Evolutionary conservation across 1,284 basidiomycete genomes (phyloP).

Genomic region (Puccinia horiana): DNA sequence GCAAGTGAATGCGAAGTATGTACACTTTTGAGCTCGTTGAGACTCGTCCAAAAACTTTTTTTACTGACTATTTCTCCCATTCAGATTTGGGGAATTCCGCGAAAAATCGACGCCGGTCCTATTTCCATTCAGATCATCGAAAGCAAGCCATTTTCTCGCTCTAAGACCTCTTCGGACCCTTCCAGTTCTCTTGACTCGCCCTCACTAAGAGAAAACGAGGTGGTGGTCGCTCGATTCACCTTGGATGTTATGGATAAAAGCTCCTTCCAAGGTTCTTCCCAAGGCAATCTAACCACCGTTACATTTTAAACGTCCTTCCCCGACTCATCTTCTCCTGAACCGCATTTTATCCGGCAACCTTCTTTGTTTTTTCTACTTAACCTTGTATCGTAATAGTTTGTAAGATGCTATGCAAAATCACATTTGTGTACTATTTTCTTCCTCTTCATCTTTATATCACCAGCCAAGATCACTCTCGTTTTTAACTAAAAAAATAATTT

Average conservation of each 20-base stretch:
- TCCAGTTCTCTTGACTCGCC: neutral
- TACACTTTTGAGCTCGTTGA: neutral
- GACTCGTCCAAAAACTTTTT: neutral
- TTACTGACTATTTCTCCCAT: neutral
- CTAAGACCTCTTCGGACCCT: neutral
- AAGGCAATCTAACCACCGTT: conserved; percentile 38
- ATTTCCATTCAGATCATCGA: conserved; percentile 47
- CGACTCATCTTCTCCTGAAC: neutral
- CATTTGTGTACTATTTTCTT: neutral
- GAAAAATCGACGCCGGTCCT: conserved; percentile 34
- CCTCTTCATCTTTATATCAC: neutral
- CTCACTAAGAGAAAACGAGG: conserved; percentile 23
- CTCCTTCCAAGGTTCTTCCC: neutral
- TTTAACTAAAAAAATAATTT: neutral
- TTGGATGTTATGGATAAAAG: conserved; percentile 43
- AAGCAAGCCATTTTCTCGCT: conserved; percentile 5
- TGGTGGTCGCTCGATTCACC: conserved; percentile 34
- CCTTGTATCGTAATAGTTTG: conserved; percentile 8
- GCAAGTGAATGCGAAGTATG: conserved; percentile 44
- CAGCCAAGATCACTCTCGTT: conserved; percentile 5
- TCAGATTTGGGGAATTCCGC: conserved; percentile 48
- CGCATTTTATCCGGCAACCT: neutral
- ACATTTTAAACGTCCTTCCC: conserved; percentile 9
- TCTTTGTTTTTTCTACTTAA: neutral
- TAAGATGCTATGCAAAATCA: conserved; percentile 15